Percentiles rank a stretch among this genome's conserved stretches.
phyloP scores from a whole-genome alignment of 352 stramenopile species.

The Globisporangium lucens region DNA sequence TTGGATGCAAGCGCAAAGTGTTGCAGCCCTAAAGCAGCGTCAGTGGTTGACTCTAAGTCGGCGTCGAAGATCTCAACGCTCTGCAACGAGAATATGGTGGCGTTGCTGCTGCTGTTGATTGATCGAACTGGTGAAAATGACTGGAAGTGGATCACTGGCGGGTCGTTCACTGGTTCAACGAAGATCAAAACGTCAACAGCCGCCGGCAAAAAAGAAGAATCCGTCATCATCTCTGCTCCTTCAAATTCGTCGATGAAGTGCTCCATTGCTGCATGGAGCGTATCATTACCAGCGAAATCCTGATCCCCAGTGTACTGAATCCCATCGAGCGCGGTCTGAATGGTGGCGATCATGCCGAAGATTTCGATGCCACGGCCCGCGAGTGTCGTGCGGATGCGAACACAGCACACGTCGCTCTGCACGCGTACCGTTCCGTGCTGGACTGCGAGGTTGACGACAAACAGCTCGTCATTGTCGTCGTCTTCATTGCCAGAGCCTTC shows the following conservation, averaged over 20 bases:
- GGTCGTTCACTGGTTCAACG: constrained; percentile 13
- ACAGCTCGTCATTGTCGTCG: neutral
- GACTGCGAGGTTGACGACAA: constrained; percentile 7
- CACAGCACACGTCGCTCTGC: constrained; percentile 14
- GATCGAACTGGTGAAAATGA: neutral
- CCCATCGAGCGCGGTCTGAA: constrained; percentile 12
- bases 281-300: constrained; percentile 20
- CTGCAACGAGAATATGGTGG: constrained; percentile 1
- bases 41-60: neutral
- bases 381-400: constrained; percentile 2
- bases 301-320: constrained; percentile 18
- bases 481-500: neutral
- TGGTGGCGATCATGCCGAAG: constrained; percentile 1
- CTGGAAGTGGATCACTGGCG: constrained; percentile 8
- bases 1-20: neutral
- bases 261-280: constrained; percentile 8
- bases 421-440: constrained; percentile 10
- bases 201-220: neutral
- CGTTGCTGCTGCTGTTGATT: neutral
- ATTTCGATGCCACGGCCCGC: constrained; percentile 2
- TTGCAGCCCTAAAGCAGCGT: neutral
- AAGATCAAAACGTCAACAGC: neutral
- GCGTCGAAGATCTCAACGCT: constrained; percentile 9
- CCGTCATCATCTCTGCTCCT: neutral
- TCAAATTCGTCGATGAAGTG: neutral